These are phyloP conservation scores for Zea luxurians DNA, from an alignment of 176 grass and related monocot genomes.

Conservation along the genomic window DNA sequence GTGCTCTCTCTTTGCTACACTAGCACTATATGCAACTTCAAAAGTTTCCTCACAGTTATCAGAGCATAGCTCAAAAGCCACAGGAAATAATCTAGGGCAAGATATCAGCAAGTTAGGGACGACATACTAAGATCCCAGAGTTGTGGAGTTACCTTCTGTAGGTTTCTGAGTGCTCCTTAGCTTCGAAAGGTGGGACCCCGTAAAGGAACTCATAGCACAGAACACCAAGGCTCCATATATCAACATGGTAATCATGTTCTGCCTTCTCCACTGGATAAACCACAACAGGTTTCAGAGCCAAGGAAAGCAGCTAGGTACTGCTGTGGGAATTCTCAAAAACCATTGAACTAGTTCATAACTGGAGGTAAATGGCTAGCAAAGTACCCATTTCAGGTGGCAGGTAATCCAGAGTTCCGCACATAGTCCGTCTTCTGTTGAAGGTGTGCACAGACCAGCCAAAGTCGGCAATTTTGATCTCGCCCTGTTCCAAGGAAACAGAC, in stretches of 20 bases:
- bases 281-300: conserved; percentile 21
- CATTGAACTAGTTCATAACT: not conserved
- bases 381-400: conserved; percentile 99
- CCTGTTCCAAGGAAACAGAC: conserved; percentile 53
- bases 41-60: not conserved
- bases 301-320: not conserved
- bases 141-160: conserved; percentile 72
- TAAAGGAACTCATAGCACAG: conserved; percentile 94
- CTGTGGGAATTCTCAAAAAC: not conserved
- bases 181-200: conserved; percentile 88
- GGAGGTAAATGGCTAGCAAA: conserved; percentile 24
- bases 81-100: not conserved
- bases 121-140: conserved; percentile 10
- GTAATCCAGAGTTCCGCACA: conserved; percentile 96
- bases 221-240: conserved; percentile 95
- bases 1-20: not conserved
- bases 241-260: conserved; percentile 87
- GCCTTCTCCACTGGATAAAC: conserved; percentile 72
- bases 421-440: conserved; percentile 80
- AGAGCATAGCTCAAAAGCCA: not conserved
- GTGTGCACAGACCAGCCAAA: conserved; percentile 97
- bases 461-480: conserved; percentile 93
- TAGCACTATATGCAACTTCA: not conserved
- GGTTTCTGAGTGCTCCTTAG: conserved; percentile 91
- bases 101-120: not conserved